A percentile compares a stretch with the other conserved stretches of the same genome.
These are phyloP conservation scores for Aspergillus conjunctus DNA, from an alignment of 495 filamentous ascomycete genomes.

Conservation along the genomic window DNA sequence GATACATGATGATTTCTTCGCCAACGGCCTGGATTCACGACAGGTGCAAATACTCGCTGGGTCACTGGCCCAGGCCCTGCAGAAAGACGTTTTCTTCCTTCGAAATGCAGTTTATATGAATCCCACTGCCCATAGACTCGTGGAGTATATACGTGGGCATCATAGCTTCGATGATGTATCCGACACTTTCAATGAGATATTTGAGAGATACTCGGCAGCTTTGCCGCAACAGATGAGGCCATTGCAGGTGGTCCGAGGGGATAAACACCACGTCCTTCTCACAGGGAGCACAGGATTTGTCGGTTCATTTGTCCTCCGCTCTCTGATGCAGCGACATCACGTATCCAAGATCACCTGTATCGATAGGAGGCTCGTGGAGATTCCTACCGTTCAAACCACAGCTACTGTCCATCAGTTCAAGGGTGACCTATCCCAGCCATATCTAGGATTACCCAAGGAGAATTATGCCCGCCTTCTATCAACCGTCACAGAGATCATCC, in stretches of 20 bases:
- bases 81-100: not conserved
- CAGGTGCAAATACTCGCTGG: slow-evolving; percentile 18
- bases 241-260: not conserved
- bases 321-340: slow-evolving; percentile 39
- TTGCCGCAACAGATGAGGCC: slow-evolving; percentile 22
- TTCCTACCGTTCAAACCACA: not conserved
- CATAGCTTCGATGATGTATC: not conserved
- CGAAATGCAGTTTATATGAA: slow-evolving; percentile 16
- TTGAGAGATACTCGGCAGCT: slow-evolving; percentile 15
- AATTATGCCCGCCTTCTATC: slow-evolving; percentile 40
- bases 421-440: slow-evolving; percentile 46
- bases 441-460: slow-evolving; percentile 44
- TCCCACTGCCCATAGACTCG: slow-evolving; percentile 10
- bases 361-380: slow-evolving; percentile 36
- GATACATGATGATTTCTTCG: slow-evolving; percentile 16
- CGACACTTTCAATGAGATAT: slow-evolving; percentile 5
- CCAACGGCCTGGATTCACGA: slow-evolving; percentile 15
- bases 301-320: slow-evolving; percentile 54
- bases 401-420: slow-evolving; percentile 25
- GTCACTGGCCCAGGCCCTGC: not conserved
- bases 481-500: slow-evolving; percentile 53
- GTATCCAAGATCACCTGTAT: slow-evolving; percentile 49
- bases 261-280: slow-evolving; percentile 41
- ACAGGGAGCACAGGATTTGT: slow-evolving; percentile 58
- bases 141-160: not conserved